Conservation (phyloP, 768 basidiomycete species). For the Collybiopsis luxurians region DNA sequence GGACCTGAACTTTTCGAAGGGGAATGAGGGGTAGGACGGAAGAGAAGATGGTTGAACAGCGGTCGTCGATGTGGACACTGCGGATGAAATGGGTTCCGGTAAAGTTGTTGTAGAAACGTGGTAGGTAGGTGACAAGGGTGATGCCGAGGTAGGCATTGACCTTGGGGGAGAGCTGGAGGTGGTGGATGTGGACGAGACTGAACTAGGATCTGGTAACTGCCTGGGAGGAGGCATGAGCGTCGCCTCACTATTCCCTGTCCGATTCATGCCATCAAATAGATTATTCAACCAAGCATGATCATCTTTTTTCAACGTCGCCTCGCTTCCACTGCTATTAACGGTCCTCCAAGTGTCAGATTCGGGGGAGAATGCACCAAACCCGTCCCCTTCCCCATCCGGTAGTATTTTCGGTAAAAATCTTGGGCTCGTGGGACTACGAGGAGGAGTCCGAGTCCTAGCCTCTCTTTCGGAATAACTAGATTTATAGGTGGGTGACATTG, state of each 20-base stretch:
- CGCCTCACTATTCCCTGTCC: constrained; percentile 5
- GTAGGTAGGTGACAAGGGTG: neutral
- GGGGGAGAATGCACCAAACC: neutral
- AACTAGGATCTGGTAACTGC: constrained; percentile 1
- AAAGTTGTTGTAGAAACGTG: neutral
- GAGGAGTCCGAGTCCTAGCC: constrained; percentile 33
- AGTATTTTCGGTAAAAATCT: constrained; percentile 12
- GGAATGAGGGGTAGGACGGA: constrained; percentile 1
- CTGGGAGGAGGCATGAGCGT: constrained; percentile 11
- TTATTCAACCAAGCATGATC: constrained; percentile 25
- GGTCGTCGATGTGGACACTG: neutral
- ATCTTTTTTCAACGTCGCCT: constrained; percentile 28
- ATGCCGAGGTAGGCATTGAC: constrained; percentile 2
- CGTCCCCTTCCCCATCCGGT: neutral
- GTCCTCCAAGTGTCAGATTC: constrained; percentile 4
- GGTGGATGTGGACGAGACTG: constrained; percentile 1
- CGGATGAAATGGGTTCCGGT: neutral
- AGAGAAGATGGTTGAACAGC: constrained; percentile 1
- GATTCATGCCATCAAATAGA: constrained; percentile 14
- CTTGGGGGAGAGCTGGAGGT: neutral
- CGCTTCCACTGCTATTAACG: constrained; percentile 13
- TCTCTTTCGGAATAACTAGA: neutral
- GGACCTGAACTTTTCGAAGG: neutral
- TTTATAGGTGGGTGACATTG: constrained; percentile 1
- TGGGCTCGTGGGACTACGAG: constrained; percentile 61